Base-by-base conservation (phyloP, 1,284 basidiomycete species). In the Rhodotorula mucilaginosa region DNA sequence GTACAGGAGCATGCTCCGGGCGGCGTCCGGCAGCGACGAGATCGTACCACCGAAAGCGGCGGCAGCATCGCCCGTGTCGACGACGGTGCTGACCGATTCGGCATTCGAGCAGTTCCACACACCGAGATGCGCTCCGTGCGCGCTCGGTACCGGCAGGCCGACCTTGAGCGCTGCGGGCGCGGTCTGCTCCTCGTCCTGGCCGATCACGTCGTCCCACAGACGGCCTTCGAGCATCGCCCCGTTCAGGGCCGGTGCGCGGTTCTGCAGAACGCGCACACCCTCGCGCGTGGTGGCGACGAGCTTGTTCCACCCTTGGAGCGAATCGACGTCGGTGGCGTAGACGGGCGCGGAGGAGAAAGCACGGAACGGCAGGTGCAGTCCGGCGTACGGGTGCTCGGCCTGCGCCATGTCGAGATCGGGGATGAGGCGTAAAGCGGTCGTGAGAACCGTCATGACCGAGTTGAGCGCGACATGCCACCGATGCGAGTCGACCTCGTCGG, bases 351-450 rank as follows among this genome's bases (percentile, higher is more conserved):
- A 64, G 6, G 77, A 76, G 67, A 80, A 80, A 51, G 75, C 74
- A 23, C 79, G 73, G 46, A 79, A 72, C 0, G 77, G 73, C 23
- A 79, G 74, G 57, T 81, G 80, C 51, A 75, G 76, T 39, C 52
- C n/a, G 0, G 61, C 72, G 8, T 46, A 68, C 21, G 61, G 31
- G 34, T 70, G 71, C 39, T 39, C 46, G 39, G 61, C 67, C 48
- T 74, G 68, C 44, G 78, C 76, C 80, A 81, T 80, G 71, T 81
- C 80, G 48, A 79, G 76, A 61, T 80, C 79, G 46, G 74, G 74
- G 21, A 72, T 66, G 63, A 79, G 63, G 7, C 48, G 61, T 21
- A 80, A 67, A 2, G 63, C 54, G 3, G 67, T 19, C 2, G 68
- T 58, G 46, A 80, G 63, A 31, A 79, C 48, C 18, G 76, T 60